Evolutionary conservation across 2,329 filamentous ascomycete species (phyloP).

Genomic region (Basipetospora chlamydospora): DNA sequence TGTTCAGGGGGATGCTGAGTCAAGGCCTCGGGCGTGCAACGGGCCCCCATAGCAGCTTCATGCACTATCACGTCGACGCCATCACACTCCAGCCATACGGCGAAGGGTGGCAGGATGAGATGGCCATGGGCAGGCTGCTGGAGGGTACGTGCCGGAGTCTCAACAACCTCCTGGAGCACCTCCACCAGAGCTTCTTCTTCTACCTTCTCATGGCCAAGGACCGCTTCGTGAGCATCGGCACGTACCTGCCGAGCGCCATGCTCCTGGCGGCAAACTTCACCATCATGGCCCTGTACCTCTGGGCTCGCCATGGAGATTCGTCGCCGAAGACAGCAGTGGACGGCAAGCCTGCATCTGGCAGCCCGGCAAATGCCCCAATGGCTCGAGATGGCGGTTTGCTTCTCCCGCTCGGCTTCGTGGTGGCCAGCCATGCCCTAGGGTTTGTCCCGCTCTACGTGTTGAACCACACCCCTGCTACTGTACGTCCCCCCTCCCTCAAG

Average conservation of each 20-base stretch:
- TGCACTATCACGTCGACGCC: conserved; percentile 94
- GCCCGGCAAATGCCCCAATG: conserved; percentile 5
- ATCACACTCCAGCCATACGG: conserved; percentile 85
- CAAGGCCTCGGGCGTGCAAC: conserved; percentile 82
- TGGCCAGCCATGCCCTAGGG: conserved; percentile 59
- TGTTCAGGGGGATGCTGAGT: conserved; percentile 83
- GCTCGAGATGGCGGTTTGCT: conserved; percentile 51
- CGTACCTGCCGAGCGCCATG: conserved; percentile 97
- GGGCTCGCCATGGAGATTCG: conserved; percentile 46
- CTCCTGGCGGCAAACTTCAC: conserved; percentile 86
- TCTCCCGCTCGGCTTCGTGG: conserved; percentile 59
- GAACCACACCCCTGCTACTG: conserved; percentile 53
- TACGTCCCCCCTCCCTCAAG: conserved; percentile 25
- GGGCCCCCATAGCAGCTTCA: conserved; percentile 88
- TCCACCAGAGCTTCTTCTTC: conserved; percentile 99
- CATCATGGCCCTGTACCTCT: conserved; percentile 87
- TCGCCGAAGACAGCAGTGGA: too few species aligned
- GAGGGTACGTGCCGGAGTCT: conserved; percentile 86
- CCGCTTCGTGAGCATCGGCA: conserved; percentile 94
- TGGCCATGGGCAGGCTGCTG: conserved; percentile 78
- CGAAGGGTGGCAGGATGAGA: conserved; percentile 92
- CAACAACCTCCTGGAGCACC: conserved; percentile 90
- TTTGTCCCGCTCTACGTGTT: conserved; percentile 76
- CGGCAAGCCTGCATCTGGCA: too few species aligned
- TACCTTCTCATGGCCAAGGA: conserved; percentile 86